Base-by-base conservation (phyloP, 352 stramenopile genomes). In the Globisporangium acanthophoron region DNA sequence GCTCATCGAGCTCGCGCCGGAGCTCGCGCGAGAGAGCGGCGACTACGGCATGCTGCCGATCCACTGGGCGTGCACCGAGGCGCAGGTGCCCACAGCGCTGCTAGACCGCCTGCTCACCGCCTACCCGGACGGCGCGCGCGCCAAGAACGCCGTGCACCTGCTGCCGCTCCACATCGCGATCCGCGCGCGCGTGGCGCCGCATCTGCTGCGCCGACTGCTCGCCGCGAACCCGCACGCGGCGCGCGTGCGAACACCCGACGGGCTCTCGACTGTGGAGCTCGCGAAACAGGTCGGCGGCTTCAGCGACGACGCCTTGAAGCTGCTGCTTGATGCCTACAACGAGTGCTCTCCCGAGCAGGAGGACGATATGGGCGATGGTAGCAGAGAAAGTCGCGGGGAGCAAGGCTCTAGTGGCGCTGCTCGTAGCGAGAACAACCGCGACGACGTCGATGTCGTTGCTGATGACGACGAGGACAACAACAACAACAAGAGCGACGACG, bases 31-130 rank as follows among this genome's bases (percentile, higher is more conserved):
- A 18, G 69, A 84, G 41, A 52, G 65, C 20, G 84, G 78, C n/a
- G 79, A 90, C 54, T 88, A 92, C 60, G 80, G 66, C 62, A 92
- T 94, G 84, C 74, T 92, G n/a, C 81, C 84, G 6, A 67, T 94
- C 41, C 84, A 94, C 55, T 94, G 84, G 84, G 81, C 71, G 11
- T 92, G 80, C 62, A 91, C 84, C 0, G 84, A 92, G 43, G 61
- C 62, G 44, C 70, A 72, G 11, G 79, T 87, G 41, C 82, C 84
- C 6, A 54, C 90, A 12, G 58, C 75, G n/a, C 68, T 94, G 16
- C 68, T 94, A 29, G 56, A 69, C 9, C 76, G 71, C 8, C 73
- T 94, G 20, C 66, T 94, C 15, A 60, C 70, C 46, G 81, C 80
- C 5, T 77, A 85, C 58, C 84, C 84, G 16, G 73, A 82, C 20